Percentiles rank a stretch among this genome's conserved stretches.
Conservation (phyloP, 805 yeast species). For the Metahyphopichia silvanorum region DNA sequence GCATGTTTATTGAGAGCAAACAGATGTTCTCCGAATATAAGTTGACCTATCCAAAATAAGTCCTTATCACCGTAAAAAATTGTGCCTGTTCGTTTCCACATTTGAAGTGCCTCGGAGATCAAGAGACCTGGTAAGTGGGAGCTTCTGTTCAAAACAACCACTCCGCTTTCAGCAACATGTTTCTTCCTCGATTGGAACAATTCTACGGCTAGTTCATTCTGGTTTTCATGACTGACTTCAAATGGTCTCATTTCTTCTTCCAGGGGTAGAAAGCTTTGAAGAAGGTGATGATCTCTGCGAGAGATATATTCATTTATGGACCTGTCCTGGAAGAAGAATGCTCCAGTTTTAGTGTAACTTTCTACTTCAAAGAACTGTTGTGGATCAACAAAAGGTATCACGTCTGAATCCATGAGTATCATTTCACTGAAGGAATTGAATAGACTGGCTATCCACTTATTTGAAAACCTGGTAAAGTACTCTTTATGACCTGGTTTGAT, state of each 20-base stretch:
- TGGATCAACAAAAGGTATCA: slow-evolving; percentile 11
- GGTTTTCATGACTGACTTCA: not conserved
- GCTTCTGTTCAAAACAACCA: slow-evolving; percentile 23
- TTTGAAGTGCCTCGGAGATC: slow-evolving; percentile 12
- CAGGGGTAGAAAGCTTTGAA: not conserved
- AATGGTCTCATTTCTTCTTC: not conserved
- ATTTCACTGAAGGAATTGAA: slow-evolving; percentile 18
- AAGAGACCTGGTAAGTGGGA: slow-evolving; percentile 20
- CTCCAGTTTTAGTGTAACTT: slow-evolving; percentile 18
- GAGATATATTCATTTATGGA: not conserved
- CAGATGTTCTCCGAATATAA: slow-evolving; percentile 14
- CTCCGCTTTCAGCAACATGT: slow-evolving; percentile 32
- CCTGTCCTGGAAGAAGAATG: slow-evolving; percentile 13
- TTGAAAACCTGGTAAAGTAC: slow-evolving; percentile 2
- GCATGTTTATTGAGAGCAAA: slow-evolving; percentile 17
- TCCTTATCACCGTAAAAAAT: slow-evolving; percentile 25
- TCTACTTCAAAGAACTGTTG: slow-evolving; percentile 11
- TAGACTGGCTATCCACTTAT: slow-evolving; percentile 14
- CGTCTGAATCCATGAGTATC: slow-evolving; percentile 17
- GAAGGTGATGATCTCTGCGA: not conserved
- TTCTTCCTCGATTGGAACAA: slow-evolving; percentile 20
- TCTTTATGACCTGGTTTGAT: not conserved
- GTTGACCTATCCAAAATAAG: slow-evolving; percentile 28
- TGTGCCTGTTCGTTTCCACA: slow-evolving; percentile 20
- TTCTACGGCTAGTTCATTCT: not conserved